Evolutionary conservation across 2,329 filamentous ascomycete genomes (phyloP).

Genomic region (Aspergillus ustus): DNA sequence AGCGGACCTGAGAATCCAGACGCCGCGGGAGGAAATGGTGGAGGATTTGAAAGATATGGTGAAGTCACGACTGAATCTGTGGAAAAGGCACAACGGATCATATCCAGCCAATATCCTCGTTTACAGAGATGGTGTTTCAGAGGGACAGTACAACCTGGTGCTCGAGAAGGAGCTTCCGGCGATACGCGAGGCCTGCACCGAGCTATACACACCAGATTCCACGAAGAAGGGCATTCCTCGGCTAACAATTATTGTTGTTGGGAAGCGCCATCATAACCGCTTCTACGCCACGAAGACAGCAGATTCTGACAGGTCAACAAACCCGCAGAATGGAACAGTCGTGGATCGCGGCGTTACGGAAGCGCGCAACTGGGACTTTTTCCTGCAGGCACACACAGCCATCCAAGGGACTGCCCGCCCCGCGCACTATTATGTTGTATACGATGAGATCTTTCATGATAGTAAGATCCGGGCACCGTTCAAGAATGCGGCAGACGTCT

Average conservation of each 20-base stretch:
- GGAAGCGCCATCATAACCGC: conserved; percentile 84
- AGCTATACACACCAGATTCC: conserved; percentile 51
- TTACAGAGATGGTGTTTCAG: conserved; percentile 86
- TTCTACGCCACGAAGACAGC: conserved; percentile 70
- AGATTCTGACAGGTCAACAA: conserved; percentile 60
- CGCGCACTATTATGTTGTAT: conserved; percentile 77
- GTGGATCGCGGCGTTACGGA: conserved; percentile 82
- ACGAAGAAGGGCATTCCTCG: conserved; percentile 57
- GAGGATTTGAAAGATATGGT: conserved; percentile 64
- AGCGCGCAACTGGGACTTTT: conserved; percentile 78
- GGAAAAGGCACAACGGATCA: conserved; percentile 59
- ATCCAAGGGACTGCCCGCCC: conserved; percentile 81
- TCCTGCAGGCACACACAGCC: conserved; percentile 76
- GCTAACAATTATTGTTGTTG: conserved; percentile 75
- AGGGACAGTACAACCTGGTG: conserved; percentile 75
- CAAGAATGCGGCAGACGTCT: conserved; percentile 60
- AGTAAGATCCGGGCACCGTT: not conserved
- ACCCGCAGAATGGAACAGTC: conserved; percentile 73
- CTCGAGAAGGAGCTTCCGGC: conserved; percentile 64
- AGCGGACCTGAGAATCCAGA: conserved; percentile 25
- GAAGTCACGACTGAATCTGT: conserved; percentile 65
- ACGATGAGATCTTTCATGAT: conserved; percentile 67
- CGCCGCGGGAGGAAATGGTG: conserved; percentile 68
- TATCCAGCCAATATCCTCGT: conserved; percentile 76
- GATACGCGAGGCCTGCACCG: conserved; percentile 61